Conservation (phyloP, 2,329 filamentous ascomycete genomes). For the Orbilia blumenaviensis region DNA sequence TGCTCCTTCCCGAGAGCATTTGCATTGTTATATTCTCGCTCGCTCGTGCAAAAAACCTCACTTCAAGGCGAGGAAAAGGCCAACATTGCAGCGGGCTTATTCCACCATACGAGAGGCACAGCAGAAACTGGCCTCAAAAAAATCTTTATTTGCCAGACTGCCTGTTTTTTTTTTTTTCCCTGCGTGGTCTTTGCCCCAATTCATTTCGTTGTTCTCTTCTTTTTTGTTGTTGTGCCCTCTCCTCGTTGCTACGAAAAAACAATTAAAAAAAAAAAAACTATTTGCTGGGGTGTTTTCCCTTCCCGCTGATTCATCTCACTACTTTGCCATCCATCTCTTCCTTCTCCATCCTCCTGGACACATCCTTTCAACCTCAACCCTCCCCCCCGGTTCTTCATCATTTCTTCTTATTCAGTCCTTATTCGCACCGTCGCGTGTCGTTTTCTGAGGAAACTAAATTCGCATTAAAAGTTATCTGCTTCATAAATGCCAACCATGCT, state of each 20-base stretch:
- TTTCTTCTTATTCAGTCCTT: background rate
- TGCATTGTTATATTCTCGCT: slow-evolving; percentile 3
- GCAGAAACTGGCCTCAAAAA: background rate
- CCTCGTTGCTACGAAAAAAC: background rate
- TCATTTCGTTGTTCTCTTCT: background rate
- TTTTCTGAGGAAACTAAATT: slow-evolving; percentile 11
- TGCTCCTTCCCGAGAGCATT: slow-evolving; percentile 6
- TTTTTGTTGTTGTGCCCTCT: slow-evolving; percentile 26
- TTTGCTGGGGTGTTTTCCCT: slow-evolving; percentile 4
- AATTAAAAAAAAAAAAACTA: background rate
- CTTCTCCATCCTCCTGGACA: slow-evolving; percentile 11
- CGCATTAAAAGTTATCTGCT: background rate
- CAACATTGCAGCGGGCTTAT: background rate
- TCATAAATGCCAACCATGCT: slow-evolving; percentile 57
- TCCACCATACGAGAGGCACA: slow-evolving; percentile 6
- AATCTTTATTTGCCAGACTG: background rate
- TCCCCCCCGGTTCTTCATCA: background rate
- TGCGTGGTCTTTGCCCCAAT: slow-evolving; percentile 2
- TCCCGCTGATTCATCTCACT: slow-evolving; percentile 32
- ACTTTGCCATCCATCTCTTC: slow-evolving; percentile 9
- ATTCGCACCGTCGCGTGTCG: slow-evolving; percentile 17
- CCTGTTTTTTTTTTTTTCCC: background rate
- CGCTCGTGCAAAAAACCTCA: background rate
- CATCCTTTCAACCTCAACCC: slow-evolving; percentile 17
- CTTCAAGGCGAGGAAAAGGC: background rate